Conservation (phyloP, 371 early-diverging fungal species). For the Blakeslea trispora region DNA sequence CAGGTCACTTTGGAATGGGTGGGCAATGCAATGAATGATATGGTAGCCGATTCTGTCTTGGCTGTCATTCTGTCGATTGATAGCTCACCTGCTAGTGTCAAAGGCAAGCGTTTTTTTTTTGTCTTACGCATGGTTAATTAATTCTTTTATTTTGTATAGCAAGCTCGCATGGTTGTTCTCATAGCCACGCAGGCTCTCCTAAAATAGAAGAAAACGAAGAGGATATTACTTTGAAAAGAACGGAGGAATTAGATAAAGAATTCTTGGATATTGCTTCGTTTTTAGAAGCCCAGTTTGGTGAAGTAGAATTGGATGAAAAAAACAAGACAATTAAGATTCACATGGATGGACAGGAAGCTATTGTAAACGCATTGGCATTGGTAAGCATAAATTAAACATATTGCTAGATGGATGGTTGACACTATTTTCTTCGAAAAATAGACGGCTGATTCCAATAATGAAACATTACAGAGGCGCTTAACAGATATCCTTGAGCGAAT, state of each 20-base stretch:
- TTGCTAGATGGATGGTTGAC: not conserved
- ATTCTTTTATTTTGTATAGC: too few relatives aligned
- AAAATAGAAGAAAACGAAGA: slow-evolving; percentile 14
- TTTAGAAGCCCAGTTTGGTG: slow-evolving; percentile 48
- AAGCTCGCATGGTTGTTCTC: slow-evolving; percentile 45
- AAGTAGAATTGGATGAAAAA: slow-evolving; percentile 40
- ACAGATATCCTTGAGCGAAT: slow-evolving; percentile 33
- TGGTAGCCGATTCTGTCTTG: slow-evolving; percentile 94
- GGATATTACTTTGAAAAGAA: slow-evolving; percentile 14
- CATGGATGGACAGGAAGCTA: slow-evolving; percentile 49
- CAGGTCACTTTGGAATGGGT: slow-evolving; percentile 89
- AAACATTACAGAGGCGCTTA: slow-evolving; percentile 33
- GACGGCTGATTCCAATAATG: slow-evolving; percentile 40
- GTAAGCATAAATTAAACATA: slow-evolving; percentile 28
- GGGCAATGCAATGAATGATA: slow-evolving; percentile 89
- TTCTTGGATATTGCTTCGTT: slow-evolving; percentile 37
- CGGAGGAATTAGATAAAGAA: slow-evolving; percentile 34
- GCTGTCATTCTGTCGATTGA: slow-evolving; percentile 87
- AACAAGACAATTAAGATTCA: slow-evolving; percentile 41
- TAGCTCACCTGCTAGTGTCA: slow-evolving; percentile 90
- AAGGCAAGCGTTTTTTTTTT: slow-evolving; percentile 63
- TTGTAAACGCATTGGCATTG: slow-evolving; percentile 48
- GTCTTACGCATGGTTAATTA: too few relatives aligned
- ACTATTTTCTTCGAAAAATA: slow-evolving; percentile 5
- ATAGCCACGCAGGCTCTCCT: slow-evolving; percentile 21